A percentile compares a stretch with the other conserved stretches of the same genome.
Evolutionary conservation across 2,329 filamentous ascomycete genomes (phyloP).

Genomic region (Cladosporium oxysporum): DNA sequence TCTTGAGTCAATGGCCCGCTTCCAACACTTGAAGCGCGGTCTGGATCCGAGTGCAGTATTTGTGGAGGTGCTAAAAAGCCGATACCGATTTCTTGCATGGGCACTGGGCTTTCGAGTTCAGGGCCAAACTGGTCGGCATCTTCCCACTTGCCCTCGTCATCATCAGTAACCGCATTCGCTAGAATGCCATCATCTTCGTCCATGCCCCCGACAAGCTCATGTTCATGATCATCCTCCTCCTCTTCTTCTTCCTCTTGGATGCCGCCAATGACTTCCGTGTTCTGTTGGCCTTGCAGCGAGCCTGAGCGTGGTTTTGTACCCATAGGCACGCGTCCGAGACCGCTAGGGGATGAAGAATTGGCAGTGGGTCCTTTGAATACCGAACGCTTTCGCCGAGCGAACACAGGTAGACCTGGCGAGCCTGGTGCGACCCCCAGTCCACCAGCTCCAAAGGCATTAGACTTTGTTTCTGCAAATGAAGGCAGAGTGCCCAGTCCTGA

Average conservation of each 20-base stretch:
- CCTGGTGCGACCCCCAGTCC: constrained; percentile 24
- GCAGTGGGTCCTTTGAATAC: constrained; percentile 79
- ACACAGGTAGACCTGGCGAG: constrained; percentile 63
- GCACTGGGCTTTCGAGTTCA: constrained; percentile 21
- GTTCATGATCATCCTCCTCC: constrained; percentile 31
- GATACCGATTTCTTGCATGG: constrained; percentile 1
- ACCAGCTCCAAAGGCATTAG: constrained; percentile 27
- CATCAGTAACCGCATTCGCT: constrained; percentile 16
- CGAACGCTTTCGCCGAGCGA: constrained; percentile 78
- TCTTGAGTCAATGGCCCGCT: constrained; percentile 31
- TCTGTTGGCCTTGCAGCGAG: constrained; percentile 67
- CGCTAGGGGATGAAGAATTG: constrained; percentile 25
- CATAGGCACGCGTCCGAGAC: constrained; percentile 24
- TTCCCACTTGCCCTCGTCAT: constrained; percentile 29
- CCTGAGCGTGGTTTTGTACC: constrained; percentile 41
- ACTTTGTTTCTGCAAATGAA: constrained; percentile 30
- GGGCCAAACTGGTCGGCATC: constrained; percentile 35
- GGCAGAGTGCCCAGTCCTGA: constrained; percentile 34
- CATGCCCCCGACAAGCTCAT: constrained; percentile 12
- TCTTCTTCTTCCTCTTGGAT: constrained; percentile 34
- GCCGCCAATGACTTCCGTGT: constrained; percentile 71
- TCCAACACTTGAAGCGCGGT: background rate
- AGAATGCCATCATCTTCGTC: constrained; percentile 16
- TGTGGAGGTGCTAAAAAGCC: constrained; percentile 5
- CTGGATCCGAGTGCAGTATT: background rate